phyloP scores from a whole-genome alignment of 164 flowering plant genomes.

The Vitis rotundifolia region DNA sequence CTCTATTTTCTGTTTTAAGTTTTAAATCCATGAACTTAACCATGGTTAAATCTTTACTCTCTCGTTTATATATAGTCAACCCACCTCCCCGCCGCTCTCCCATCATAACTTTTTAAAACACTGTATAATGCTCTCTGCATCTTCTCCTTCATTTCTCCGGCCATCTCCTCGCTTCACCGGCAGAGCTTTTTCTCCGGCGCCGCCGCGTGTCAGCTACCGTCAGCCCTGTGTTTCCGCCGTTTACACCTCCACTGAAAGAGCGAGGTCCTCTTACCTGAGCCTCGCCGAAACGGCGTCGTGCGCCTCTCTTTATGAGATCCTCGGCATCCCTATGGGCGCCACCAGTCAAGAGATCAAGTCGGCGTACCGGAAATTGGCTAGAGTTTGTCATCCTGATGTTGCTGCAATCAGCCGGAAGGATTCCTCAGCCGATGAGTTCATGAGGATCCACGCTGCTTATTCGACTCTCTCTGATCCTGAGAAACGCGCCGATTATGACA shows the following conservation, averaged over 20 bases:
- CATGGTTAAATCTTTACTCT: neutral
- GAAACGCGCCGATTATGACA: slow-evolving; percentile 57
- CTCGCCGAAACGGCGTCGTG: slow-evolving; percentile 8
- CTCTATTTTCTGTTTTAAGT: neutral
- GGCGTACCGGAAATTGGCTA: slow-evolving; percentile 55
- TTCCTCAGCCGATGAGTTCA: slow-evolving; percentile 44
- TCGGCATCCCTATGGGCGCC: slow-evolving; percentile 46
- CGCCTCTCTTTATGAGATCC: slow-evolving; percentile 49
- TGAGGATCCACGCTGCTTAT: slow-evolving; percentile 53
- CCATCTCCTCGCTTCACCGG: neutral
- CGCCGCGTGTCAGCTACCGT: slow-evolving; percentile 1
- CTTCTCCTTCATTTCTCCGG: neutral
- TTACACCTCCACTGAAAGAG: slow-evolving; percentile 9
- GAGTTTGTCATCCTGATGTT: slow-evolving; percentile 59
- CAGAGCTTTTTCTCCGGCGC: neutral
- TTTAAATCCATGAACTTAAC: neutral
- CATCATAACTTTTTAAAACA: neutral
- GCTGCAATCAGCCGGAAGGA: slow-evolving; percentile 31
- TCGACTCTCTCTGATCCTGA: slow-evolving; percentile 54
- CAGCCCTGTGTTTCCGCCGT: slow-evolving; percentile 12
- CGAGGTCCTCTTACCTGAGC: slow-evolving; percentile 1
- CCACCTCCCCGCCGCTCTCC: neutral
- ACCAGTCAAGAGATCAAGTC: slow-evolving; percentile 47
- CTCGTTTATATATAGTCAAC: too few relatives aligned
- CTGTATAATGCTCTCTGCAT: slow-evolving; percentile 14